These are phyloP conservation scores for Backusella westeae DNA, from an alignment of 192 early-diverging fungal species.

Conservation along the genomic window DNA sequence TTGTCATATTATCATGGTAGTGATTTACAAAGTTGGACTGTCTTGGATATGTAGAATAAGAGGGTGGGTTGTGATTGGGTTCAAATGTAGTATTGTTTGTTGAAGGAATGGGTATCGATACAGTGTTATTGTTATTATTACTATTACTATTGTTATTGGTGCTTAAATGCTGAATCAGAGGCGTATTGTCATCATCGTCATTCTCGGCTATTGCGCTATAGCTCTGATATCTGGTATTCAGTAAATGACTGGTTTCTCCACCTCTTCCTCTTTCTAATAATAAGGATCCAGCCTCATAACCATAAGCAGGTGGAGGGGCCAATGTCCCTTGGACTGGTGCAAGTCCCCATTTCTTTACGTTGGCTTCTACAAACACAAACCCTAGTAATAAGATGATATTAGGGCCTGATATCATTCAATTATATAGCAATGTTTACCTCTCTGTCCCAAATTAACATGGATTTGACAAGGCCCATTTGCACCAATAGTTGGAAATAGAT, in stretches of 20 bases:
- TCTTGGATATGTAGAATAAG: conserved; percentile 7
- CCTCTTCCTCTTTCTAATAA: conserved; percentile 11
- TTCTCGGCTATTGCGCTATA: neutral
- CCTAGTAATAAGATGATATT: conserved; percentile 33
- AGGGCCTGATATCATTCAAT: too few relatives aligned
- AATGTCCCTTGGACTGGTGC: conserved; percentile 66
- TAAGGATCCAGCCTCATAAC: conserved; percentile 42
- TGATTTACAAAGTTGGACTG: neutral
- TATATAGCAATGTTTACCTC: neutral
- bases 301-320: conserved; percentile 72
- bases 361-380: conserved; percentile 80
- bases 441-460: conserved; percentile 76
- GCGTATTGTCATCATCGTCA: conserved; percentile 10
- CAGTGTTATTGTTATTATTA: neutral
- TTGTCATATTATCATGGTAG: neutral
- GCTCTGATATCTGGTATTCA: neutral
- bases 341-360: conserved; percentile 82
- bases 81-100: neutral
- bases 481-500: conserved; percentile 65
- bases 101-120: conserved; percentile 10
- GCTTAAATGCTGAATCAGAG: conserved; percentile 1
- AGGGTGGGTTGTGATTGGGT: neutral
- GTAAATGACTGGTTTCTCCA: conserved; percentile 7
- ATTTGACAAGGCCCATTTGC: conserved; percentile 56
- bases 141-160: neutral